Evolutionary conservation across 2,329 filamentous ascomycete genomes (phyloP), one percentile per base, ranked within the genome.

Genomic region (Arthroderma sp.): DNA sequence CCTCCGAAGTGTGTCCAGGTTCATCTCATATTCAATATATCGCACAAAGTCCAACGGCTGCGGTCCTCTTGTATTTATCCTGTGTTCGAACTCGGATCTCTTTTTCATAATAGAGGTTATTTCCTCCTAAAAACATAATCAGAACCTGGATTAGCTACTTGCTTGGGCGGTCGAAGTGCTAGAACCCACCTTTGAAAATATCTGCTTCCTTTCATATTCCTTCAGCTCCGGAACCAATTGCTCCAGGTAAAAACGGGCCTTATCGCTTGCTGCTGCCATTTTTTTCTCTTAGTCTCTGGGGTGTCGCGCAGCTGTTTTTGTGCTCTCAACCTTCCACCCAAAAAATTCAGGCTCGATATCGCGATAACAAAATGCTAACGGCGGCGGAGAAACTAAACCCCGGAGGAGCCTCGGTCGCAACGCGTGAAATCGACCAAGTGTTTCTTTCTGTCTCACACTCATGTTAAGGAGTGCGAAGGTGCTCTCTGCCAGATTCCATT

Each of bases 201-300:
- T 83, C 55, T 85, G 81, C 64, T 94, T 95, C 52, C 85, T 78
- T 65, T 94, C 84, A 63, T 86, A 93, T 57, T 94, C 87, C 50
- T 87, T 85, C 46, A 98, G 75, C 63, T 96, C 88, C 10, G 88
- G 86, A 37, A 95, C 85, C 2, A 84, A 83, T 54, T 89, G 83
- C 69, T 98, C 91, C 52, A 96, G 76, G 65, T 85, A 95, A 67
- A 89, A 96, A 47, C 89, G 85, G 45, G 89, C 91, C 67, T 95
- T 96, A 59, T 96, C 91, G 51, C 84, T 82, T 47, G 91, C 81
- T 36, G 79, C 82, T 1, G 87, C 77, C 86, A 94, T 94, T 48
- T 42, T 56, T 37, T 40, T 31, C 11, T 45, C 29, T 36, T 11
- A 3, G 11, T 22, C 29, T 11, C n/a, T 27, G 15, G 32, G 4